phyloP scores from a whole-genome alignment of 2,329 filamentous ascomycete species.

The Penicillium freii region DNA sequence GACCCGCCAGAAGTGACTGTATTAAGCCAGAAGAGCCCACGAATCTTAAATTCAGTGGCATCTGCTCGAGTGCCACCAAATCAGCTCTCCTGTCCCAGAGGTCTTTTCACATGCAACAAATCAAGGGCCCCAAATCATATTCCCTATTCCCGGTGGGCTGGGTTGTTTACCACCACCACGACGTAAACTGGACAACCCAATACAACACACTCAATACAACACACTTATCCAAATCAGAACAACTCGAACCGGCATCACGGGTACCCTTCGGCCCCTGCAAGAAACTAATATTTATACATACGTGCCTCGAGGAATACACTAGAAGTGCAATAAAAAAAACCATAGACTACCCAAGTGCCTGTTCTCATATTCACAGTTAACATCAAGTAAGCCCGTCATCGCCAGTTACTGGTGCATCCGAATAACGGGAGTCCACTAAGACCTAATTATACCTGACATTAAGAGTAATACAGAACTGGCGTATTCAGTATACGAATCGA shows the following conservation, averaged over 20 bases:
- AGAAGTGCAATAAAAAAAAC: background rate
- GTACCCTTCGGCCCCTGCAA: background rate
- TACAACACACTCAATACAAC: background rate
- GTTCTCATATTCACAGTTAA: background rate
- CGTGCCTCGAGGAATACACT: background rate
- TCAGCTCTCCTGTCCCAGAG: background rate
- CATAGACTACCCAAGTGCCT: background rate
- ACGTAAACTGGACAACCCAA: background rate
- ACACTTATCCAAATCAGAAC: background rate
- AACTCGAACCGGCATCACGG: background rate
- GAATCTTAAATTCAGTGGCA: background rate
- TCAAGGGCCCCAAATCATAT: rapidly evolving
- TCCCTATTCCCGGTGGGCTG: rapidly evolving
- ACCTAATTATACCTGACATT: background rate
- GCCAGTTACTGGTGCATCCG: background rate
- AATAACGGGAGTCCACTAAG: background rate
- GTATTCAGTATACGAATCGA: too few species aligned
- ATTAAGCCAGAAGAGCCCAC: background rate
- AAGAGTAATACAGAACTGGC: background rate
- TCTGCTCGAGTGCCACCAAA: background rate
- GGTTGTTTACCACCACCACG: background rate
- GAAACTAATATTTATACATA: background rate
- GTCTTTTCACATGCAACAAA: background rate
- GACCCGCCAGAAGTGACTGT: background rate
- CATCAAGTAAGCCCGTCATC: too few species aligned